Conservation (phyloP, 2,329 filamentous ascomycete genomes). For the Colletotrichum lupini region DNA sequence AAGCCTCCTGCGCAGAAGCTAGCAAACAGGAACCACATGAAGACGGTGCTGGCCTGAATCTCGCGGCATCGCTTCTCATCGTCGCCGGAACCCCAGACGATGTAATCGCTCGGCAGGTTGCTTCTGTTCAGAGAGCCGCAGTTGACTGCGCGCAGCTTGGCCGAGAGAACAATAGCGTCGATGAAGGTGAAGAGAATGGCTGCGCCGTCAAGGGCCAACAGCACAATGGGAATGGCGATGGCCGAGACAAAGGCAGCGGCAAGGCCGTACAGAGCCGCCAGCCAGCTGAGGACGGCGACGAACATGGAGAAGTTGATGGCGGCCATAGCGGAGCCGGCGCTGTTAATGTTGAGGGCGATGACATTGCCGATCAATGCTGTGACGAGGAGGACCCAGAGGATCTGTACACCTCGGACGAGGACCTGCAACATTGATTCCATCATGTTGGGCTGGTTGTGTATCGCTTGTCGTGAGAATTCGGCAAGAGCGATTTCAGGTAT, state of each 20-base stretch:
- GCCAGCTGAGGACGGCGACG: constrained; percentile 72
- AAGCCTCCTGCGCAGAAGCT: constrained; percentile 68
- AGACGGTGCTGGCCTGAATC: constrained; percentile 78
- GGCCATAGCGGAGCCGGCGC: constrained; percentile 53
- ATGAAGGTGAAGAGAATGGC: constrained; percentile 78
- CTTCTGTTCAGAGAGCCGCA: constrained; percentile 59
- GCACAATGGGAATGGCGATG: constrained; percentile 62
- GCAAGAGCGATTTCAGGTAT: not conserved
- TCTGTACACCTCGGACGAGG: constrained; percentile 59
- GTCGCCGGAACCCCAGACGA: constrained; percentile 71
- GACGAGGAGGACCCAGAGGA: constrained; percentile 63
- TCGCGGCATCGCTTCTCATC: constrained; percentile 76
- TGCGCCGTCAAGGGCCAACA: constrained; percentile 67
- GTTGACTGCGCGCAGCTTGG: constrained; percentile 75
- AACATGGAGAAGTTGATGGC: constrained; percentile 77
- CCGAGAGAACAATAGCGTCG: constrained; percentile 75
- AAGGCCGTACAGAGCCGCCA: constrained; percentile 73
- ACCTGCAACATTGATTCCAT: constrained; percentile 54
- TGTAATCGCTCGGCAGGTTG: constrained; percentile 57
- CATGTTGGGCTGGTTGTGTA: constrained; percentile 41
- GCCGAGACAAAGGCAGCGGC: constrained; percentile 64
- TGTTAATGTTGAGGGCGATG: constrained; percentile 61
- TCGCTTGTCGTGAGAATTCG: not conserved
- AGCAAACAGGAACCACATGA: constrained; percentile 83
- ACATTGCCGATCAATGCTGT: constrained; percentile 69